Evolutionary conservation across 768 basidiomycete genomes (phyloP), one percentile per base, ranked within the genome.

Genomic region (Rhodotorula graminis): DNA sequence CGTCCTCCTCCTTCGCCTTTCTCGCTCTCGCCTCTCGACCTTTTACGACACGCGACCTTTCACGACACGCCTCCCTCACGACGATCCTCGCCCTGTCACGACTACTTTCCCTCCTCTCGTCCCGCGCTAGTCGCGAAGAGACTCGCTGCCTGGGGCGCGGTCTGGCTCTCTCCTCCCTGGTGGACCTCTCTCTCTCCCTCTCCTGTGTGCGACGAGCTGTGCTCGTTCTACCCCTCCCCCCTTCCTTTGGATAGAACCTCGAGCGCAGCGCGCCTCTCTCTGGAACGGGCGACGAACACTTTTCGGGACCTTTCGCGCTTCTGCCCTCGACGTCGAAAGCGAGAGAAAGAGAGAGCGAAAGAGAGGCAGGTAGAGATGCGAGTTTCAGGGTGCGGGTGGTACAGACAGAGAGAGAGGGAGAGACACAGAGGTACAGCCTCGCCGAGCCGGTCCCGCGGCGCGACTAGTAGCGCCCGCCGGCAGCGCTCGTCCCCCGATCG

Each of bases 81-180:
- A 25, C 64, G 12, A 33, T 46, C n/a, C 53, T 37, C 37, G 37
- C 37, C 37, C 33, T 56, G 3, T 11, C 52, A 61, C 47, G 56
- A 33, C 59, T 5, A 59, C 61, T 27, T 59, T 37, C 60, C 47
- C 27, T 31, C 12, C 31, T 25, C 25, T 29, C 40, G 16, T 56
- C 56, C 67, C 71, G 71, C 71, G 71, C 67, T 68, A 69, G 71
- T 19, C 71, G 67, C 71, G 71, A 72, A 68, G 59, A 72, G 71
- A 72, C 71, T 57, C 37, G 71, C 64, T 64, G 70, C 70, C 65
- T 67, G 56, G 44, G 61, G 71, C 65, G 62, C 65, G 71, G 61
- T 72, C 65, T 66, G 50, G 12, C 0, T 25, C 23, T 47, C 8
- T 58, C 33, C 49, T 66, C 65, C 59, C 59, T n/a, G 59, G 58